phyloP scores from a whole-genome alignment of 129 eudicot species.

The Oenanthe sinensis region DNA sequence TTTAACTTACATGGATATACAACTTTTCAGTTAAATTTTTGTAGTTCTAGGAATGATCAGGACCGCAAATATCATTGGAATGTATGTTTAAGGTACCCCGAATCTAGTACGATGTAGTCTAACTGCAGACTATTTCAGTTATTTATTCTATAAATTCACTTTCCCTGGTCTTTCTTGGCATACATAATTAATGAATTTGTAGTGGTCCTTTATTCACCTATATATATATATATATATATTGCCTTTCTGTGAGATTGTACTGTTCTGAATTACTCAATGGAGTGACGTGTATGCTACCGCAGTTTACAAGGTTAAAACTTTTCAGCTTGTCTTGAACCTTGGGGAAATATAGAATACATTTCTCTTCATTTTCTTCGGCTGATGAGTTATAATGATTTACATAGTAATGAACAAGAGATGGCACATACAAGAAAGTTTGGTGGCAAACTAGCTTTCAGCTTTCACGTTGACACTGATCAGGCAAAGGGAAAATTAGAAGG shows the following conservation, averaged over 20 bases:
- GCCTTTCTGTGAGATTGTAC: not conserved
- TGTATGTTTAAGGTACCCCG: not conserved
- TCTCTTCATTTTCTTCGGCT: not conserved
- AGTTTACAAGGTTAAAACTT: not conserved
- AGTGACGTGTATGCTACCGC: not conserved
- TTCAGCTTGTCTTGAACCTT: not conserved
- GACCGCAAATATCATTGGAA: not conserved
- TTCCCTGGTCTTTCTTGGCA: not conserved
- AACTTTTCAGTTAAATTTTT: not conserved
- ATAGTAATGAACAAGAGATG: not conserved
- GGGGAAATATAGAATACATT: not conserved
- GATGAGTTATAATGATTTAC: not conserved
- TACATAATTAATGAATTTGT: not conserved
- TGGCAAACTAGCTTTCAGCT: not conserved
- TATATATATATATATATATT: not conserved
- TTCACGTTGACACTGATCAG: not conserved
- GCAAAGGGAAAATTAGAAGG: not conserved
- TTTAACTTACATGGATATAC: not conserved
- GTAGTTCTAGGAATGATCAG: slow-evolving; percentile 4
- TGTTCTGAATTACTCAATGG: not conserved
- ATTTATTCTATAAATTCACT: not conserved
- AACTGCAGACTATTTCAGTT: not conserved
- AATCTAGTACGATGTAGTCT: not conserved
- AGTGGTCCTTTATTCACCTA: not conserved
- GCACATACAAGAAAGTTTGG: not conserved